Percentiles rank a stretch among this genome's conserved stretches.
phyloP scores from a whole-genome alignment of 73 alveolate species.

The Breviolum minutum region DNA sequence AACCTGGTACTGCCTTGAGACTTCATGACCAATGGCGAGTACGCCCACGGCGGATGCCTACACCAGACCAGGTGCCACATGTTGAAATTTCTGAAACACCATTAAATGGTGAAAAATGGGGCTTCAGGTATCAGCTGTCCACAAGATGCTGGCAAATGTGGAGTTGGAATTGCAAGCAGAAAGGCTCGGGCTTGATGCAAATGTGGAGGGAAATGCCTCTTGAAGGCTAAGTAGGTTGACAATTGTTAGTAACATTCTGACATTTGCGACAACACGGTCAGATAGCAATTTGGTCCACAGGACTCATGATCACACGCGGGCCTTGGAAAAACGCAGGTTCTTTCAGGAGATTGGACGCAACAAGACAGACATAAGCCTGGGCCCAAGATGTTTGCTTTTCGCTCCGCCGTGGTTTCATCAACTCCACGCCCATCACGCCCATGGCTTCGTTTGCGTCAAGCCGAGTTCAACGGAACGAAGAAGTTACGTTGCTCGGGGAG shows the following conservation, averaged over 20 bases:
- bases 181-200: neutral
- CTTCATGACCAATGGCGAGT: constrained; percentile 88
- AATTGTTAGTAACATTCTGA: neutral
- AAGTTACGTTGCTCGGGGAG: constrained; percentile 62
- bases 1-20: constrained; percentile 82
- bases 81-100: neutral
- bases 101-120: neutral
- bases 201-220: neutral
- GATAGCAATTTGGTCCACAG: too few species aligned
- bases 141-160: constrained; percentile 65
- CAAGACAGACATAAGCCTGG: constrained; percentile 28
- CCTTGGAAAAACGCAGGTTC: constrained; percentile 4
- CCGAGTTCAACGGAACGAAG: constrained; percentile 70
- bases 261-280: neutral
- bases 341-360: constrained; percentile 45
- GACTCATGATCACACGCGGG: too few species aligned
- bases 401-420: neutral
- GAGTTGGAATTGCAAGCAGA: constrained; percentile 71
- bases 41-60: constrained; percentile 84
- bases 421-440: neutral
- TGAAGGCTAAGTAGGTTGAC: neutral
- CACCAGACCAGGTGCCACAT: constrained; percentile 50
- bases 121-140: constrained; percentile 73
- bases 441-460: neutral
- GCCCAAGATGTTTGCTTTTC: neutral